A percentile compares a stretch with the other conserved stretches of the same genome.
Conservation (phyloP, 202 grass and related monocot genomes). For the Eragrostis tef region DNA sequence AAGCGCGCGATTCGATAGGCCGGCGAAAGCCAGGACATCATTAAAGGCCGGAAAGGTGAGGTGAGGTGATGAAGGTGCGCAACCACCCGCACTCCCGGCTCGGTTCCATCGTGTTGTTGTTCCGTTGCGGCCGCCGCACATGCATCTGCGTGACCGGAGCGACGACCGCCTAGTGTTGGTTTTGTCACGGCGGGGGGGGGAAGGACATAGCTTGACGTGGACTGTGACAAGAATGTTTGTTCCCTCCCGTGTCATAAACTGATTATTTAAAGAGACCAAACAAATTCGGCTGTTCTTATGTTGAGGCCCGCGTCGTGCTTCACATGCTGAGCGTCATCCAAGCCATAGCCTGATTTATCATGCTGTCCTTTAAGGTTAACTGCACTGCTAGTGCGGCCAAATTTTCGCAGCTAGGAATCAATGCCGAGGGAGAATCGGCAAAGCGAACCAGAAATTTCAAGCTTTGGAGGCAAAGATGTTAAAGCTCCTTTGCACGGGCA, state of each 20-base stretch:
- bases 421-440: conserved; percentile 20
- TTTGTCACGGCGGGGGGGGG: neutral
- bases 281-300: neutral
- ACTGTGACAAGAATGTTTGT: neutral
- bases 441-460: conserved; percentile 31
- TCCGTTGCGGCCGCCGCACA: conserved; percentile 23
- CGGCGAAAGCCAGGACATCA: conserved; percentile 44
- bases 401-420: neutral
- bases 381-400: neutral
- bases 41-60: conserved; percentile 32
- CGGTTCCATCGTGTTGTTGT: neutral
- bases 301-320: neutral
- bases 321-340: neutral
- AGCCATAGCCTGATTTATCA: neutral
- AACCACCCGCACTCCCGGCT: conserved; percentile 34
- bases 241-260: neutral
- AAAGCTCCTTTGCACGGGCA: conserved; percentile 50
- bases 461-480: conserved; percentile 41
- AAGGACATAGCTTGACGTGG: neutral
- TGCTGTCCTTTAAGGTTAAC: neutral
- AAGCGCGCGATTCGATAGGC: conserved; percentile 42
- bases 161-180: neutral
- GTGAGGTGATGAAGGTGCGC: conserved; percentile 38
- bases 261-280: neutral
- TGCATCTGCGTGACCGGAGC: neutral